phyloP scores from a whole-genome alignment of 2,329 filamentous ascomycete genomes.

The Xylariaceae sp. region DNA sequence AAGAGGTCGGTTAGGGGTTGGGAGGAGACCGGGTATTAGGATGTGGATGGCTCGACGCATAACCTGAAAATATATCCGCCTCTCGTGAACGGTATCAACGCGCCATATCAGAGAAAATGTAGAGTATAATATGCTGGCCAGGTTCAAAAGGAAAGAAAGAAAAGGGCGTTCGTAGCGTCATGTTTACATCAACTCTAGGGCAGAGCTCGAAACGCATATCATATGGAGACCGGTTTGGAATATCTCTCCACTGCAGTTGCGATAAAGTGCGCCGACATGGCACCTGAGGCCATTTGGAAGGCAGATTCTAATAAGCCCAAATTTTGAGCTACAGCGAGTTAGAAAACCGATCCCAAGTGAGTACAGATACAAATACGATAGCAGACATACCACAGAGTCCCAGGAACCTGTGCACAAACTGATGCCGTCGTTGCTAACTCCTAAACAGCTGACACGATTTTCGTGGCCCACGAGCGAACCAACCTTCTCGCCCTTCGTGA shows the following conservation, averaged over 20 bases:
- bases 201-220: conserved; percentile 40
- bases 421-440: conserved; percentile 98
- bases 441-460: conserved; percentile 97
- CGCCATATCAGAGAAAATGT: conserved; percentile 26
- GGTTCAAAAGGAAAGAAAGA: conserved; percentile 30
- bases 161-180: conserved; percentile 45
- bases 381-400: conserved; percentile 85
- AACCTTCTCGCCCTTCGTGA: conserved; percentile 93
- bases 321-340: conserved; percentile 66
- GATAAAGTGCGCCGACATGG: conserved; percentile 12
- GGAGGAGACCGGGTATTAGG: conserved; percentile 28
- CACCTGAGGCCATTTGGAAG: conserved; percentile 12
- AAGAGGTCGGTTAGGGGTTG: conserved; percentile 19
- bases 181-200: conserved; percentile 39
- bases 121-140: conserved; percentile 29
- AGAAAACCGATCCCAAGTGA: conserved; percentile 39
- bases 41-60: conserved; percentile 26
- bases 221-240: conserved; percentile 39
- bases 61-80: conserved; percentile 25
- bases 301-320: conserved; percentile 66
- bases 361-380: not conserved
- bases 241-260: conserved; percentile 23
- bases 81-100: conserved; percentile 21
- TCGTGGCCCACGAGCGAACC: conserved; percentile 95
- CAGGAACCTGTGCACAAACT: conserved; percentile 99